Evolutionary conservation across 176 grass and related monocot genomes (phyloP), one percentile per base, ranked within the genome.

Genomic region (Metroxylon sagu): DNA sequence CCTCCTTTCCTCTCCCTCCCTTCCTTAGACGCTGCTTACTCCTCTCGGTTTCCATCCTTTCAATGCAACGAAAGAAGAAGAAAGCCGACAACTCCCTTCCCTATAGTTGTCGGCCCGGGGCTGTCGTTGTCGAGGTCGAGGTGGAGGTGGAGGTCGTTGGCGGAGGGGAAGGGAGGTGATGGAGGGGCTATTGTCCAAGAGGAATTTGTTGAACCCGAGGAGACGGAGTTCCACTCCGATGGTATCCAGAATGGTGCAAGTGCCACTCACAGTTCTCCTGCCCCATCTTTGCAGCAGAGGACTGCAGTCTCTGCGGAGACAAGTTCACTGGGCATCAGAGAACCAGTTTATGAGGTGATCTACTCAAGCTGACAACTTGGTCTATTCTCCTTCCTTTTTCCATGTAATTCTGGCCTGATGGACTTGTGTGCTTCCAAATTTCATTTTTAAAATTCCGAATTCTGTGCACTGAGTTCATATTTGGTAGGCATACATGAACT

Each of bases 271-370:
- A 14, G 35, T 43, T 43, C 35, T 43, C 35, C 0, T 43, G 35
- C 8, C 35, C 10, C 2, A 43, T 43, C 35, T 12, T 43, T 2
- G 35, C 35, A 8, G 28, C 59, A 26, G 70, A 60, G 25, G 56
- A 71, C 2, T 4, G 5, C 25, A 31, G 25, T 26, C 5, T 70
- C 83, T 26, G 64, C 66, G 16, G 91, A 96, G 62, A 85, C 82
- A 53, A 48, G 80, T 26, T 90, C 91, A 50, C 91, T 96, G 2
- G 84, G 91, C 26, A 77, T 96, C 75, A 90, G 56, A 79, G 86
- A 90, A 52, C 86, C 91, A 17, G 83, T 80, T n/a, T 96, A 96
- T 67, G 91, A 90, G 86, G 90, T 95, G 74, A 19, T 49, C 19
- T 27, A 29, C 18, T 50, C 15, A 48, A 16, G 18, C 25, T 15